Evolutionary conservation across 257 asterid genomes (phyloP), one percentile per base, ranked within the genome.

Genomic region (Coffea eugenioides): DNA sequence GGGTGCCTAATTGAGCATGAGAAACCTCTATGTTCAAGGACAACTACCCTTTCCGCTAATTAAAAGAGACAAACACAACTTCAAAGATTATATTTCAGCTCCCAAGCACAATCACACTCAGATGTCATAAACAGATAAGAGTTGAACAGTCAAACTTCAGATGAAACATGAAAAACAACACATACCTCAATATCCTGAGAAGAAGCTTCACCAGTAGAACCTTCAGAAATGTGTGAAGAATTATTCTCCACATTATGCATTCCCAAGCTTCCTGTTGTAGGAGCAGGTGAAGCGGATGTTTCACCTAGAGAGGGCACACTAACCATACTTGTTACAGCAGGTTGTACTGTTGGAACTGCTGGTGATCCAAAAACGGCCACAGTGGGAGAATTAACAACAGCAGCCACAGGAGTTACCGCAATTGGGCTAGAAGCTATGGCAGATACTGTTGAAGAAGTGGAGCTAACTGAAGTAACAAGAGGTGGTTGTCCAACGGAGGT

Each of bases 141-240:
- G 27, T 68, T 61, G 72, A 80, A 69, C 79, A 69, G 77, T 59
- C 73, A 73, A 73, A 59, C 23, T 71, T 54, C 78, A 84, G 77
- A 72, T 79, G 76, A 52, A 72, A 74, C 70, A 57, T 46, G 20
- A 52, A 70, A 77, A 77, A 82, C 57, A 46, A 76, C 52, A 14
- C 69, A 52, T 88, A 93, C 99, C 98, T 90, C 98, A 71, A 77
- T 80, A 80, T 90, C 96, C 85, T 84, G 90, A 62, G 86, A 23
- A 61, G 91, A 90, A 83, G 95, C 88, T 86, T 87, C 94, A 77
- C 75, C 91, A 25, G 65, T 80, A 71, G 98, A 85, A 82, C 86
- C 86, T 59, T 48, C 79, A 61, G 85, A 87, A 82, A 57, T 85
- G 74, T 79, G 88, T 68, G 90, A 79, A 57, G 94, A 82, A 75